Base-by-base conservation (phyloP, 208 protist species). In the Lotmaria passim region DNA sequence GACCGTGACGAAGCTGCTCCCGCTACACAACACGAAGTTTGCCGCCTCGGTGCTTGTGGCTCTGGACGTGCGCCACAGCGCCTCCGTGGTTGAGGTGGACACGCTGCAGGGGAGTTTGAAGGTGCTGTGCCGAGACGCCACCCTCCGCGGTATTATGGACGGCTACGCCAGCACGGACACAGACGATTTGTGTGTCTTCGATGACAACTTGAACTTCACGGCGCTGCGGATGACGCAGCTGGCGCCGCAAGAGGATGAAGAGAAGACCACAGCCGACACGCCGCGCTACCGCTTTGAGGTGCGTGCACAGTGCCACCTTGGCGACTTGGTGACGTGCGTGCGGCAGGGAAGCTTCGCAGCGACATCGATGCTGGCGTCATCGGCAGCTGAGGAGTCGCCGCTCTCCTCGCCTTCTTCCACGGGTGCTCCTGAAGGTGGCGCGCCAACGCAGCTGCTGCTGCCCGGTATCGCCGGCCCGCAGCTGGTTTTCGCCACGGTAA, bases 401-500 rank as follows among this genome's bases (percentile, higher is more conserved):
- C 26, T 36, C 3, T 55, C 50, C 47, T 8, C 17, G 4, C 12
- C 43, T n/a, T 8, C 10, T 19, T 6, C 5, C 43, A 19, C 7
- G 43, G 43, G 15, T 8, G 21, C 14, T 7, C 15, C 7, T 6
- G 43, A 8, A 5, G 43, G 58, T 67, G 7, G 6, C 0, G 14
- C 15, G 23, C 28, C 57, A 1, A 63, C 19, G 50, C 41, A 38
- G 34, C 41, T 52, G 34, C 56, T 83, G 26, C 33, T 83, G 24
- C 65, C 72, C 0, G 86, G 90, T 12, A 59, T 93, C 38, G 77
- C 55, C 26, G 81, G 78, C 8, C 58, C 77, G 7, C 87, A 92
- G 61, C 51, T 96, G 10, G 75, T 93, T 5, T 96, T 84, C 72
- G 90, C 87, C 23, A 93, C 82, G 0, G 73, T 87, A 34, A 73